phyloP scores from a whole-genome alignment of 306 rosid species.

The Castanopsis chinensis region DNA sequence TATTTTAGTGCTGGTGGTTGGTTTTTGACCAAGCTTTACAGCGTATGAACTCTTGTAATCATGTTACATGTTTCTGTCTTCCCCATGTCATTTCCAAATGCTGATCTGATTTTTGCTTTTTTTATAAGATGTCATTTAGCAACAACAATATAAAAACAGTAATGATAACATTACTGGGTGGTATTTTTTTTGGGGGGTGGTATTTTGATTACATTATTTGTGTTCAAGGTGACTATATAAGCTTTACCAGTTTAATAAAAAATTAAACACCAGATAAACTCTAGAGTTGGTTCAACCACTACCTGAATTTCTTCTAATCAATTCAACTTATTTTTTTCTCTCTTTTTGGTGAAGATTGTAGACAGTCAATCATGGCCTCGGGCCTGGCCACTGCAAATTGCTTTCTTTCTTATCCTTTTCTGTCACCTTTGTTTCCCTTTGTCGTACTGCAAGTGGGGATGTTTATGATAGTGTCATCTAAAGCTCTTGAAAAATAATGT shows the following conservation, averaged over 20 bases:
- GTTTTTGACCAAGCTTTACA: too few relatives aligned
- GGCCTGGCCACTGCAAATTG: neutral
- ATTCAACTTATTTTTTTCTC: neutral
- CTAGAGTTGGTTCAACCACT: neutral
- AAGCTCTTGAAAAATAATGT: neutral
- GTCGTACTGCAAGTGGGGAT: neutral
- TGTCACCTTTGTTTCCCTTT: neutral
- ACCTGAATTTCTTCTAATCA: neutral
- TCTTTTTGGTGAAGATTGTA: neutral
- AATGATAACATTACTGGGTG: neutral
- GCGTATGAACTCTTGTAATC: neutral
- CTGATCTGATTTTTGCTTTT: neutral
- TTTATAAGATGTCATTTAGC: neutral
- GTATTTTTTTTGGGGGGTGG: neutral
- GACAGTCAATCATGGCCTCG: neutral
- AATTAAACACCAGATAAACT: neutral
- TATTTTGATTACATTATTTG: too few relatives aligned
- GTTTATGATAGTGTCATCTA: neutral
- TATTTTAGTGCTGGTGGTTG: too few relatives aligned
- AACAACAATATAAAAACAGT: neutral
- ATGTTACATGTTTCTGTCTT: neutral
- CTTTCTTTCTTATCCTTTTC: neutral
- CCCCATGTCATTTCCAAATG: neutral
- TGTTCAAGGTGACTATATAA: neutral
- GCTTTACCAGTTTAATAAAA: neutral